phyloP scores from a whole-genome alignment of 2,329 filamentous ascomycete species.

The Trichocomaceae sp. region DNA sequence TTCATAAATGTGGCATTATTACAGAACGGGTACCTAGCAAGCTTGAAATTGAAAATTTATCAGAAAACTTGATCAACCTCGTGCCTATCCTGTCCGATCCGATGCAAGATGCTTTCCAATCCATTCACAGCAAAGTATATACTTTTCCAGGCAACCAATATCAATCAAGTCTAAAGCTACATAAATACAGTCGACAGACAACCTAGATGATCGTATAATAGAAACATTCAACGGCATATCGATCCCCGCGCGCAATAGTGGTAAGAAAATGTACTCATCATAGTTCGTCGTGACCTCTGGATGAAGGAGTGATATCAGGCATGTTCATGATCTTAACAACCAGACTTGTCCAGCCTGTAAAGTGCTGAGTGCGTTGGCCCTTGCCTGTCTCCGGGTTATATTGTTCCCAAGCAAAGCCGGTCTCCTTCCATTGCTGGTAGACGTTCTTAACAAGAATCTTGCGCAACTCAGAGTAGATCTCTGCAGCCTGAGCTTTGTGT shows the following conservation, averaged over 20 bases:
- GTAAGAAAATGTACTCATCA: constrained; percentile 20
- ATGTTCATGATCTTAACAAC: constrained; percentile 97
- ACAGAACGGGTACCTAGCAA: neutral
- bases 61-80: neutral
- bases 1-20: neutral
- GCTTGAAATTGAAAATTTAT: neutral
- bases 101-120: neutral
- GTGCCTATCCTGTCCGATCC: neutral
- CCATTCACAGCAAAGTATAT: constrained; percentile 3
- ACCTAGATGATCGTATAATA: neutral
- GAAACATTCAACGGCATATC: neutral
- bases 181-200: constrained; percentile 1
- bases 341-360: constrained; percentile 97
- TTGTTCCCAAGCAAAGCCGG: constrained; percentile 97
- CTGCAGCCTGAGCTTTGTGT: constrained; percentile 59
- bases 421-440: constrained; percentile 78
- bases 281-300: constrained; percentile 43
- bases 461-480: constrained; percentile 69
- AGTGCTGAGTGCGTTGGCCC: constrained; percentile 95
- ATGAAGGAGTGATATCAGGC: constrained; percentile 55
- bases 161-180: neutral
- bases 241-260: neutral
- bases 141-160: neutral
- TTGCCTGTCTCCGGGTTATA: constrained; percentile 89
- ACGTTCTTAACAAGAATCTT: constrained; percentile 84